A percentile compares a stretch with the other conserved stretches of the same genome.
These are phyloP conservation scores for Claviceps citrina DNA, from an alignment of 2,329 filamentous ascomycete species.

Conservation along the genomic window DNA sequence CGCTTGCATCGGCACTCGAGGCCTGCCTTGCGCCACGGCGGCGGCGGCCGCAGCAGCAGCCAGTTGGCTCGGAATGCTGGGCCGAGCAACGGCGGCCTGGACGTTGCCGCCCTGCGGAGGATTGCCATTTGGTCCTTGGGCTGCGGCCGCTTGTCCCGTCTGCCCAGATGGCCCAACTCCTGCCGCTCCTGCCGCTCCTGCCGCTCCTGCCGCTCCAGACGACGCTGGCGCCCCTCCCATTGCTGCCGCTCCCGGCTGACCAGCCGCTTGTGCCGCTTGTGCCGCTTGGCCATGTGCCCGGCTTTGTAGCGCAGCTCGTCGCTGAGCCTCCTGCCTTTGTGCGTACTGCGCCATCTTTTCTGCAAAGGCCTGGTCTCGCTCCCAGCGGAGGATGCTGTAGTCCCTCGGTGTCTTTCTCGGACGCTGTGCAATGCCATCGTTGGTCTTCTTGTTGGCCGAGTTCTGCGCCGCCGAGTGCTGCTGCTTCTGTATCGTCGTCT, in stretches of 20 bases:
- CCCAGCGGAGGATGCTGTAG: conserved; percentile 77
- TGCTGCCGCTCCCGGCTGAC: conserved; percentile 4
- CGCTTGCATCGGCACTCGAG: conserved; percentile 39
- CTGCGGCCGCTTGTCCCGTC: conserved; percentile 7
- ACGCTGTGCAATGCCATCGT: conserved; percentile 41
- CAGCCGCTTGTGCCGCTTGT: conserved; percentile 23
- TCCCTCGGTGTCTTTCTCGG: conserved; percentile 68
- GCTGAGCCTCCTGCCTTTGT: conserved; percentile 43
- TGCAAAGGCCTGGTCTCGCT: conserved; percentile 57
- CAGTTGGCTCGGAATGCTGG: conserved; percentile 27
- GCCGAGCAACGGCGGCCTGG: conserved; percentile 19
- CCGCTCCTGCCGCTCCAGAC: neutral
- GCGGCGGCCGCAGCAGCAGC: conserved; percentile 25
- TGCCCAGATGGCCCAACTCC: conserved; percentile 11
- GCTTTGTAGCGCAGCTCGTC: conserved; percentile 34
- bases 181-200: conserved; percentile 18
- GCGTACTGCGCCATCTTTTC: conserved; percentile 42
- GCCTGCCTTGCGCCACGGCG: conserved; percentile 28
- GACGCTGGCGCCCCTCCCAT: neutral
- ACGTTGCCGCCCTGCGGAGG: conserved; percentile 16
- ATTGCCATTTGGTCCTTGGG: conserved; percentile 16
- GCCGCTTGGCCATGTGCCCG: conserved; percentile 29
- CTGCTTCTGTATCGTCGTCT: conserved; percentile 72
- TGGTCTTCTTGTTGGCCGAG: conserved; percentile 67
- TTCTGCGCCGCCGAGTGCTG: conserved; percentile 66